Evolutionary conservation across 1,139 yeast genomes (phyloP).

Genomic region (Blastobotrys illinoisensis): DNA sequence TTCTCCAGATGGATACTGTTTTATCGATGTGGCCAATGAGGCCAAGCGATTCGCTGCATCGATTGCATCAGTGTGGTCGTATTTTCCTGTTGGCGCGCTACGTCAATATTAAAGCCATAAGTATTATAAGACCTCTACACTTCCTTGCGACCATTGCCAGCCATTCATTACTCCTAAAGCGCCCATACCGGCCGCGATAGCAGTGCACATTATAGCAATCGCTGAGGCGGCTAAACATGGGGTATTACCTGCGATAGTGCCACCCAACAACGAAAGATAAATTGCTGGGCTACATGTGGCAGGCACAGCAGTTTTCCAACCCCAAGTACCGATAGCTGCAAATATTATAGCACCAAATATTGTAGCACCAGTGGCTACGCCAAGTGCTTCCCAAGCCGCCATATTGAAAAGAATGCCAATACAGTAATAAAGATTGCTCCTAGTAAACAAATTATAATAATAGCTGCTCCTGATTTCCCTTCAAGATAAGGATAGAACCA

Average conservation of each 20-base stretch:
- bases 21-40: too few species aligned
- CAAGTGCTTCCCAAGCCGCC: neutral
- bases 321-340: neutral
- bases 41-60: too few species aligned
- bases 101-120: too few species aligned
- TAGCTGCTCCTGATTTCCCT: neutral
- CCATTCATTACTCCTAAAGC: neutral
- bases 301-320: neutral
- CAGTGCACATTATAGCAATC: neutral
- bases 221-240: neutral
- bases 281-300: neutral
- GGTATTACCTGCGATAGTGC: neutral
- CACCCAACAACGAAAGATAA: neutral
- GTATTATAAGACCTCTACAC: neutral
- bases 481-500: neutral
- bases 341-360: neutral
- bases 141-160: neutral
- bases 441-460: neutral
- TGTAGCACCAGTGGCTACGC: neutral
- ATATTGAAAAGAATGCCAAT: neutral
- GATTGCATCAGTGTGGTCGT: too few species aligned
- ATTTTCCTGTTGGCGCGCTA: too few species aligned
- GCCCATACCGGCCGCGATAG: neutral
- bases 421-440: neutral
- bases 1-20: too few species aligned